Base-by-base conservation (phyloP, 2,329 filamentous ascomycete species). In the Chrysoporthe puriensis region DNA sequence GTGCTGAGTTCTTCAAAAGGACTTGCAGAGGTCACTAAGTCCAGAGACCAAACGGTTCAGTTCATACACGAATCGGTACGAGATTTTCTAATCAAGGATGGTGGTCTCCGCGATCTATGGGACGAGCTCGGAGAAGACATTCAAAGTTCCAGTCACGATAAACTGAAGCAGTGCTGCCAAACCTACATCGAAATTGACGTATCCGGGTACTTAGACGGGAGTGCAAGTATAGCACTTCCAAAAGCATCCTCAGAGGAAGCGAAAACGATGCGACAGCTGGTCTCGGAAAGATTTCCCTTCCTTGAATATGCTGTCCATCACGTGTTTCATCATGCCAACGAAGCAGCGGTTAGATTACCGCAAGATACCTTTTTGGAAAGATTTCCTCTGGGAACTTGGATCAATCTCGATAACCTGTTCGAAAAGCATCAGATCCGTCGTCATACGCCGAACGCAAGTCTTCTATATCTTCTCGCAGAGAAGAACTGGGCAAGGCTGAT, bases 1-100 rank as follows among this genome's bases (percentile, higher is more conserved):
- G 74, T 85, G 0, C 72, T 80, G 0, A 76, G 73, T 54, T 80
- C 74, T 0, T 86, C 84, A 0, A 86, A 85, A 71, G 84, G 84
- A 0, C 75, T 86, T 9, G 80, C 78, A 0, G 82, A 85, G 60
- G 68, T 79, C 0, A 79, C 77, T 0, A 77, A 73, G 18, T 70
- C 71, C 0, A 70, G 74, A 11, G 3, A 26, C 0, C 69, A 71
- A 0, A 79, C 69, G 44, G 34, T 68, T 34, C 58, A 64, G 67
- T 62, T 63, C 58, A 48, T 64, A 48, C 32, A 62, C 48, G 40
- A 50, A 4, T 6, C 68, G 18, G 3, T 68, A 32, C 5, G 61
- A 36, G 72, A 73, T 21, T 74, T 71, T 4, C 36, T 66, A 13
- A 11, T 52, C 21, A 72, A 72, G 44, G 68, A 70, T 9, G 34